Evolutionary conservation across 116 monocot genomes (phyloP).

Genomic region (Trichopus zeylanicus): DNA sequence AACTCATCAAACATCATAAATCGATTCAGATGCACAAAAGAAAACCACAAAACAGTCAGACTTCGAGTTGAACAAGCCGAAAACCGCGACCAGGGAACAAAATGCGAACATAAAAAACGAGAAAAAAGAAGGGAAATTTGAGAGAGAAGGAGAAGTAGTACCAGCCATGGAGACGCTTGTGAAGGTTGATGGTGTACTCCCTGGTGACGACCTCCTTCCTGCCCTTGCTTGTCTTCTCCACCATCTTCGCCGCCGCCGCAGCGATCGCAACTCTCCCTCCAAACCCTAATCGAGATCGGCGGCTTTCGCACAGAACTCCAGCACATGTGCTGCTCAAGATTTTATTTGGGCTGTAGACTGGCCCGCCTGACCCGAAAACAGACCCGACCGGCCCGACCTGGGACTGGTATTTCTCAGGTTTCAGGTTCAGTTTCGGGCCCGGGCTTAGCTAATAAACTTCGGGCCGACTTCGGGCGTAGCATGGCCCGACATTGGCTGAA

Average conservation of each 20-base stretch:
- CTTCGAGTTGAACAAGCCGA: background rate
- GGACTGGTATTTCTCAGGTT: too few species aligned
- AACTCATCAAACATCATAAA: too few species aligned
- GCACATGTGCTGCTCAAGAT: too few species aligned
- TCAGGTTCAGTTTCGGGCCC: too few species aligned
- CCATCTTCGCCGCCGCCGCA: slow-evolving; percentile 9
- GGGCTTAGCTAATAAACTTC: too few species aligned
- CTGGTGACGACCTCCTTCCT: slow-evolving; percentile 28
- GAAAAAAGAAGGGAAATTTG: background rate
- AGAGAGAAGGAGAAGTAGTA: background rate
- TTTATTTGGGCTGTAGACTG: too few species aligned
- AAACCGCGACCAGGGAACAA: background rate
- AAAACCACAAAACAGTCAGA: background rate
- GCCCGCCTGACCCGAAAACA: too few species aligned
- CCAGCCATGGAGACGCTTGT: slow-evolving; percentile 29
- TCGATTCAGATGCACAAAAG: too few species aligned
- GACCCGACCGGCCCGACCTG: too few species aligned
- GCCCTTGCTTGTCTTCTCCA: slow-evolving; percentile 23
- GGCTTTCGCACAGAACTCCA: too few species aligned
- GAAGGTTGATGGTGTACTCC: slow-evolving; percentile 8
- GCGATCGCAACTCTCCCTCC: background rate
- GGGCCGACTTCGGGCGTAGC: too few species aligned
- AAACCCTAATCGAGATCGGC: background rate
- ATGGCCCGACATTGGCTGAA: too few species aligned
- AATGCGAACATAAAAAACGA: background rate